These are phyloP conservation scores for Dalbergia oliveri DNA, from an alignment of 306 rosid genomes.

Conservation along the genomic window DNA sequence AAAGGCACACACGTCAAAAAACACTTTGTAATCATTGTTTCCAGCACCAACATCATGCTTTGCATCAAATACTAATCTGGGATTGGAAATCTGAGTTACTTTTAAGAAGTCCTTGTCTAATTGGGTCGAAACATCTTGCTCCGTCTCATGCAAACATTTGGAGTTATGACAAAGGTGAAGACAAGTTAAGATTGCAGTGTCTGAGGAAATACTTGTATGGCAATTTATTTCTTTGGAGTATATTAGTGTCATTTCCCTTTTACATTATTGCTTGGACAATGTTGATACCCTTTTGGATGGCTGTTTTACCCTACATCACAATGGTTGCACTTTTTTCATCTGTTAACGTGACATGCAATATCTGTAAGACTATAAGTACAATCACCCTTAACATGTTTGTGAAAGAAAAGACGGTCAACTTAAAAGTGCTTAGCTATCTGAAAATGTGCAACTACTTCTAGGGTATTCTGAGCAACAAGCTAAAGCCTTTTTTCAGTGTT, in stretches of 20 bases:
- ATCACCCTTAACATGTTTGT: not conserved
- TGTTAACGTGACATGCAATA: not conserved
- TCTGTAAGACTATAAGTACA: not conserved
- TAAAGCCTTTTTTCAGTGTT: not conserved
- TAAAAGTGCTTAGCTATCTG: not conserved
- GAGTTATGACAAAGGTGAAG: not conserved
- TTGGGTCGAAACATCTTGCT: not conserved
- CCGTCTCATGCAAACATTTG: not conserved
- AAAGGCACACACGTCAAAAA: not conserved
- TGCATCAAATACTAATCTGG: not conserved
- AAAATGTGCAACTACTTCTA: not conserved
- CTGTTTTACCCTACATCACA: not conserved
- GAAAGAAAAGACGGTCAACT: slow-evolving; percentile 11
- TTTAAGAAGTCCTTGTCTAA: not conserved
- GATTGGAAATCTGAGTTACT: not conserved
- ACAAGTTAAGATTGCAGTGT: not conserved
- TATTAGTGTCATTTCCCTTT: not conserved
- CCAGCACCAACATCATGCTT: not conserved
- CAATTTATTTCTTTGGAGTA: not conserved
- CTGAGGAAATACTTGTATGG: not conserved
- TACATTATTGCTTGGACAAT: not conserved
- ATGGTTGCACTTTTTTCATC: not conserved
- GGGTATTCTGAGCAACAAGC: not conserved
- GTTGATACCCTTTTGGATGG: not conserved
- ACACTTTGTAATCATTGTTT: not conserved